A percentile compares a stretch with the other conserved stretches of the same genome.
These are phyloP conservation scores for Dacryopinax primogenitus DNA, from an alignment of 768 basidiomycete genomes.

Conservation along the genomic window DNA sequence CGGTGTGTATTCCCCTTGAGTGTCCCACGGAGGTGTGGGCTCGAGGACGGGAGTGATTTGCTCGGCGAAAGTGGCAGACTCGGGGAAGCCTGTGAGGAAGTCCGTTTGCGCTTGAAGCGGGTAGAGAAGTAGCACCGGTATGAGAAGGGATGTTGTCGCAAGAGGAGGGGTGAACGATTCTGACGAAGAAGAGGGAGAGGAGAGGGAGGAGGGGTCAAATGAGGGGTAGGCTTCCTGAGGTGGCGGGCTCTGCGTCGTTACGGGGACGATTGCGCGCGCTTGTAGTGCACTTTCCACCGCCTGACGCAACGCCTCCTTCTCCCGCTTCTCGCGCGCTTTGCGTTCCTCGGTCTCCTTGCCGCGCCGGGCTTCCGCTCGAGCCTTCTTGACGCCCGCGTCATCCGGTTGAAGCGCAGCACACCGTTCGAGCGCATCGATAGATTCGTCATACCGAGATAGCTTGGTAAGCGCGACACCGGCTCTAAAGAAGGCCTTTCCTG, in stretches of 20 bases:
- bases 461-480: conserved; percentile 65
- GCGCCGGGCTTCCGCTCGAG: conserved; percentile 36
- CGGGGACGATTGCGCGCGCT: conserved; percentile 58
- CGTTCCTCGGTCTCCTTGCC: conserved; percentile 21
- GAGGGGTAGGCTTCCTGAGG: conserved; percentile 32
- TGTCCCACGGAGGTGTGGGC: conserved; percentile 64
- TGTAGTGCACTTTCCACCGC: conserved; percentile 41
- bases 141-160: conserved; percentile 42
- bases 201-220: conserved; percentile 26
- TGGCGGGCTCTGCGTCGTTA: conserved; percentile 39
- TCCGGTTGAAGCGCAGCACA: conserved; percentile 48
- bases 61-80: conserved; percentile 67
- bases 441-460: conserved; percentile 65
- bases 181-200: conserved; percentile 47
- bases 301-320: conserved; percentile 39
- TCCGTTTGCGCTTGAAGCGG: conserved; percentile 84
- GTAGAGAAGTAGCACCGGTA: conserved; percentile 89
- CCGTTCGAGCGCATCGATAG: conserved; percentile 64
- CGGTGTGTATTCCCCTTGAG: conserved; percentile 48
- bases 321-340: conserved; percentile 32
- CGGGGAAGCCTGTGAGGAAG: conserved; percentile 71
- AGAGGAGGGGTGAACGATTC: conserved; percentile 43
- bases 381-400: conserved; percentile 40
- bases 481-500: conserved; percentile 78
- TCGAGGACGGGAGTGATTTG: conserved; percentile 59